Evolutionary conservation across 2,329 filamentous ascomycete species (phyloP).

Genomic region (Fusarium domesticum): DNA sequence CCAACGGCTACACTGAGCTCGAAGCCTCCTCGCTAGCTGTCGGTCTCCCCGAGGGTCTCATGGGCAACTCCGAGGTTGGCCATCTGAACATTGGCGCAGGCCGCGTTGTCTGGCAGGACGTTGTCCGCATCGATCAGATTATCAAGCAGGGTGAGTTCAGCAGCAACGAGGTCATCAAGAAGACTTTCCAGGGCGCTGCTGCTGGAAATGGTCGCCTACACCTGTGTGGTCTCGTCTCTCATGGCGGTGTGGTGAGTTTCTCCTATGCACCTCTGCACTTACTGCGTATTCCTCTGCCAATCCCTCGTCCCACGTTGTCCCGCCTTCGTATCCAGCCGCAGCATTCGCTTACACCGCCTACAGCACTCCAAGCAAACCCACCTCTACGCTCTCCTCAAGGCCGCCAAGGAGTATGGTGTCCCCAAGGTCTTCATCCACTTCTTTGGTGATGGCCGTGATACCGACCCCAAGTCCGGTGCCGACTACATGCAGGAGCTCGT

Average conservation of each 20-base stretch:
- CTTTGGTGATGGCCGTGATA: slow-evolving; percentile 97
- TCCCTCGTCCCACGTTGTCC: no score
- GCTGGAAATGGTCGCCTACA: slow-evolving; percentile 89
- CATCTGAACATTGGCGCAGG: slow-evolving; percentile 98
- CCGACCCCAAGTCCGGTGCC: slow-evolving; percentile 89
- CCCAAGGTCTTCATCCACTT: slow-evolving; percentile 98
- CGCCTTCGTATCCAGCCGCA: no score
- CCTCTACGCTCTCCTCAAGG: slow-evolving; percentile 79
- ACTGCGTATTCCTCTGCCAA: no score
- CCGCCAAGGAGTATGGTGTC: slow-evolving; percentile 83
- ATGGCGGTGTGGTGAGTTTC: slow-evolving; percentile 76
- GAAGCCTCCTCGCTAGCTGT: slow-evolving; percentile 96
- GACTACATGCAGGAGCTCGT: slow-evolving; percentile 86
- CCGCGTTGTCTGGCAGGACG: slow-evolving; percentile 96
- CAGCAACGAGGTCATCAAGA: slow-evolving; percentile 72
- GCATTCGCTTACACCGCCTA: slow-evolving; percentile 15
- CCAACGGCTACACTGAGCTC: slow-evolving; percentile 84
- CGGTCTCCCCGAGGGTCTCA: slow-evolving; percentile 90
- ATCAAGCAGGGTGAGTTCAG: slow-evolving; percentile 82
- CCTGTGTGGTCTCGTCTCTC: slow-evolving; percentile 85
- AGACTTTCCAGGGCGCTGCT: slow-evolving; percentile 74
- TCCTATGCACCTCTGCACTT: background rate
- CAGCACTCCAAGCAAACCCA: slow-evolving; percentile 93
- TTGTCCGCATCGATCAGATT: slow-evolving; percentile 91
- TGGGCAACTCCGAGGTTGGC: slow-evolving; percentile 98